phyloP scores from a whole-genome alignment of 371 early-diverging fungal species.

The Blakeslea trispora region DNA sequence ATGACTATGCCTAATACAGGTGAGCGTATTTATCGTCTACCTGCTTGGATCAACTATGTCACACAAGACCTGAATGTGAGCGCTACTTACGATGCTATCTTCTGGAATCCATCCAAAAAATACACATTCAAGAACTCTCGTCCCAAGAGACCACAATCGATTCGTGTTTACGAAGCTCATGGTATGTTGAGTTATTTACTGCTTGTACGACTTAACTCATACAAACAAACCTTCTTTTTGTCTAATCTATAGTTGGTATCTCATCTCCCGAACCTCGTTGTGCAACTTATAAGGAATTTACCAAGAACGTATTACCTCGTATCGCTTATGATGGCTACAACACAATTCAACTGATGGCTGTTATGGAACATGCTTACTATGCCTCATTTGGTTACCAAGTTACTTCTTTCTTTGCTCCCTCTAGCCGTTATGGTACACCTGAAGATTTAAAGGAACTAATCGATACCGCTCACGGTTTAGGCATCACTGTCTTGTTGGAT shows the following conservation, averaged over 20 bases:
- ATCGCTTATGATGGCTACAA: slow-evolving; percentile 92
- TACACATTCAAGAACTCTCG: slow-evolving; percentile 75
- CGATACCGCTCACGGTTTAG: slow-evolving; percentile 92
- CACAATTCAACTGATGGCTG: slow-evolving; percentile 94
- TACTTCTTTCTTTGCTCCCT: slow-evolving; percentile 91
- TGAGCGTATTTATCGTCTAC: slow-evolving; percentile 85
- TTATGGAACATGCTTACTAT: slow-evolving; percentile 99
- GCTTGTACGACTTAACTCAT: too few relatives aligned
- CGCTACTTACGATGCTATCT: slow-evolving; percentile 86
- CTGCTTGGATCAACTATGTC: slow-evolving; percentile 87
- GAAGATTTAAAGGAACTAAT: slow-evolving; percentile 88
- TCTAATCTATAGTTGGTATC: slow-evolving; percentile 92
- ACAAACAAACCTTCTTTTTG: slow-evolving; percentile 9
- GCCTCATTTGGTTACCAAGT: slow-evolving; percentile 98
- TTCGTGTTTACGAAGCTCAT: slow-evolving; percentile 94
- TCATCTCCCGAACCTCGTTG: slow-evolving; percentile 82
- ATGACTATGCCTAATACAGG: slow-evolving; percentile 70
- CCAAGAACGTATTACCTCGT: slow-evolving; percentile 82
- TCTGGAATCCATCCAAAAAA: slow-evolving; percentile 86
- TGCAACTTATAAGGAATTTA: slow-evolving; percentile 87
- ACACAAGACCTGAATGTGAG: slow-evolving; percentile 83
- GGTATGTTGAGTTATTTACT: slow-evolving; percentile 31
- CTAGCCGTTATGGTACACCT: slow-evolving; percentile 90
- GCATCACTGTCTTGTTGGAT: slow-evolving; percentile 89
- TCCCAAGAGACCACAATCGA: slow-evolving; percentile 64